Evolutionary conservation across 306 rosid genomes (phyloP).

Genomic region (Prunus salicina): DNA sequence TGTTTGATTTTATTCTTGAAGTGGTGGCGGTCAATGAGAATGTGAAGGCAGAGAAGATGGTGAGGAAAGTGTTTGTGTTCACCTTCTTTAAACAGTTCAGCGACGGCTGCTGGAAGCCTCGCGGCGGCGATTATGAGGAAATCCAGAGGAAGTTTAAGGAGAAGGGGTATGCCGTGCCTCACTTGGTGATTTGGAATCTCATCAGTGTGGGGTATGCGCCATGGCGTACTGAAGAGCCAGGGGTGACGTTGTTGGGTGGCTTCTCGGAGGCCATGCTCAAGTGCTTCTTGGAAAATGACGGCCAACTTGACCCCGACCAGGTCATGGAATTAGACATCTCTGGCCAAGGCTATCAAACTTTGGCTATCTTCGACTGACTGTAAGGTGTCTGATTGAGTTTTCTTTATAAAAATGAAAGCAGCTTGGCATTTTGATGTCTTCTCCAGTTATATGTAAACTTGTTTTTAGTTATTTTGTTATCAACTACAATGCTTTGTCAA

Average conservation of each 20-base stretch:
- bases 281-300: conserved; percentile 43
- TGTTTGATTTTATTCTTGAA: conserved; percentile 48
- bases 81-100: conserved; percentile 21
- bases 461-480: too few relatives aligned
- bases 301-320: conserved; percentile 23
- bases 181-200: conserved; percentile 63
- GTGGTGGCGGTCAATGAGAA: conserved; percentile 50
- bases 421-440: too few relatives aligned
- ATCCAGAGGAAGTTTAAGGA: conserved; percentile 39
- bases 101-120: too few relatives aligned
- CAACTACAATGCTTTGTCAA: too few relatives aligned
- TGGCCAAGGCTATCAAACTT: conserved; percentile 35
- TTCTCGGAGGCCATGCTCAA: conserved; percentile 54
- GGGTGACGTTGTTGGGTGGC: conserved; percentile 63
- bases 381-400: background rate
- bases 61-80: conserved; percentile 55
- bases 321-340: conserved; percentile 45
- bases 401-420: too few relatives aligned
- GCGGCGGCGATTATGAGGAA: conserved; percentile 16
- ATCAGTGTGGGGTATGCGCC: conserved; percentile 42
- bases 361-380: conserved; percentile 35
- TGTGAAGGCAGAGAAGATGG: conserved; percentile 48
- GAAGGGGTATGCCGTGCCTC: conserved; percentile 53
- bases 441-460: too few relatives aligned
- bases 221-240: conserved; percentile 23